These are phyloP conservation scores for Seminavis robusta DNA, from an alignment of 108 stramenopile genomes.

Conservation along the genomic window DNA sequence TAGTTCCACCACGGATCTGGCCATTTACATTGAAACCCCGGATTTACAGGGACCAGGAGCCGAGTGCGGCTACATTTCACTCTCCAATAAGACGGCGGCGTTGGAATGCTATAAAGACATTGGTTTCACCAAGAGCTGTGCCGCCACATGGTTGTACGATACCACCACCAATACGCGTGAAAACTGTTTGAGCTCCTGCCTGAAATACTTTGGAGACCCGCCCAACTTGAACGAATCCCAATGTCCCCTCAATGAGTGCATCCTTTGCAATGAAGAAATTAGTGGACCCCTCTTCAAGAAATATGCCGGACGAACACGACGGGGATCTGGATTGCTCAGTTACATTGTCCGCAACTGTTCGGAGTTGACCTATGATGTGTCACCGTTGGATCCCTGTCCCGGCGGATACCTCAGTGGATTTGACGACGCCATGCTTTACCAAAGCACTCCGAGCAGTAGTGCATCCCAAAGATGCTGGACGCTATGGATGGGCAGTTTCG, in stretches of 20 bases:
- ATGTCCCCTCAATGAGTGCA: slow-evolving; percentile 46
- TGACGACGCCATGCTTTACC: too few species aligned
- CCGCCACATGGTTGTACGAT: slow-evolving; percentile 26
- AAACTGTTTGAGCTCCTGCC: background rate
- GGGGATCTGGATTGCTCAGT: slow-evolving; percentile 36
- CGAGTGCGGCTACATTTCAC: slow-evolving; percentile 8
- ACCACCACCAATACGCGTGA: slow-evolving; percentile 17
- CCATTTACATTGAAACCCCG: slow-evolving; percentile 33
- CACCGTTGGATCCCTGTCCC: too few species aligned
- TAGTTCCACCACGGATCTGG: slow-evolving; percentile 28
- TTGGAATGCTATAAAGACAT: slow-evolving; percentile 22
- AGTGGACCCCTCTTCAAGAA: slow-evolving; percentile 28
- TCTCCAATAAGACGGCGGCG: slow-evolving; percentile 12
- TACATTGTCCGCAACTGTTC: slow-evolving; percentile 29
- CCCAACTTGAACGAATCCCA: too few species aligned
- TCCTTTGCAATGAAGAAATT: slow-evolving; percentile 47
- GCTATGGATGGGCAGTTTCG: too few species aligned
- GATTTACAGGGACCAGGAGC: too few species aligned
- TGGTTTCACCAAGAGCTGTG: slow-evolving; percentile 33
- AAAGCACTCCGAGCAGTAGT: too few species aligned
- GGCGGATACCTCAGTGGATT: too few species aligned
- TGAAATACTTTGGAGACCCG: slow-evolving; percentile 10
- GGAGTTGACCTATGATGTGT: too few species aligned
- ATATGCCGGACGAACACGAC: slow-evolving; percentile 46
- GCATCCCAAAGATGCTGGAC: too few species aligned